These are phyloP conservation scores for Candida pini DNA, from an alignment of 805 yeast species.

Conservation along the genomic window DNA sequence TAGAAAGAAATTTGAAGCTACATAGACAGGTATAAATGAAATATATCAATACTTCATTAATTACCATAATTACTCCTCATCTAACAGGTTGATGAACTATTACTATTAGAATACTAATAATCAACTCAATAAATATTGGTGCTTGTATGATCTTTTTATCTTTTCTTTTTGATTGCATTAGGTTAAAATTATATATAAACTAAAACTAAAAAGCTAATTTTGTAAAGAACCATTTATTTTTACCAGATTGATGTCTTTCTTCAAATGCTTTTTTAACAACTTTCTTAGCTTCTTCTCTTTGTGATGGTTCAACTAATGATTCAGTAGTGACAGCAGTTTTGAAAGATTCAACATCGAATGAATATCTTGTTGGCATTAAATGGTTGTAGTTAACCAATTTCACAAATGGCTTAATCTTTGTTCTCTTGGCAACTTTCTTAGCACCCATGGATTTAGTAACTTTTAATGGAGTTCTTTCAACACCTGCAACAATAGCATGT, in stretches of 20 bases:
- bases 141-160: not conserved
- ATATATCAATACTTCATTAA: not conserved
- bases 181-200: slow-evolving; percentile 1
- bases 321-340: slow-evolving; percentile 88
- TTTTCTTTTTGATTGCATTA: no score
- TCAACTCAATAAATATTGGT: not conserved
- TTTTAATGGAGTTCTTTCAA: slow-evolving; percentile 97
- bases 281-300: slow-evolving; percentile 98
- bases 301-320: slow-evolving; percentile 95
- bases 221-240: slow-evolving; percentile 99
- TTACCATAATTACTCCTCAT: not conserved
- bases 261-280: slow-evolving; percentile 98
- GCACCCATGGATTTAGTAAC: slow-evolving; percentile 92
- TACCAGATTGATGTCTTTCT: slow-evolving; percentile 99
- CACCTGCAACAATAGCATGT: slow-evolving; percentile 99
- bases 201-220: slow-evolving; percentile 45
- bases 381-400: slow-evolving; percentile 99
- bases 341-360: slow-evolving; percentile 93
- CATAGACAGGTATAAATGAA: not conserved
- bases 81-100: no score
- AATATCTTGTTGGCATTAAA: slow-evolving; percentile 99
- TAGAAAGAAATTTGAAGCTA: not conserved
- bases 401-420: slow-evolving; percentile 98
- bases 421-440: slow-evolving; percentile 95
- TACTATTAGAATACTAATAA: not conserved